Evolutionary conservation across 1,284 basidiomycete species (phyloP), one percentile per base, ranked within the genome.

Genomic region (Irpex sp.): DNA sequence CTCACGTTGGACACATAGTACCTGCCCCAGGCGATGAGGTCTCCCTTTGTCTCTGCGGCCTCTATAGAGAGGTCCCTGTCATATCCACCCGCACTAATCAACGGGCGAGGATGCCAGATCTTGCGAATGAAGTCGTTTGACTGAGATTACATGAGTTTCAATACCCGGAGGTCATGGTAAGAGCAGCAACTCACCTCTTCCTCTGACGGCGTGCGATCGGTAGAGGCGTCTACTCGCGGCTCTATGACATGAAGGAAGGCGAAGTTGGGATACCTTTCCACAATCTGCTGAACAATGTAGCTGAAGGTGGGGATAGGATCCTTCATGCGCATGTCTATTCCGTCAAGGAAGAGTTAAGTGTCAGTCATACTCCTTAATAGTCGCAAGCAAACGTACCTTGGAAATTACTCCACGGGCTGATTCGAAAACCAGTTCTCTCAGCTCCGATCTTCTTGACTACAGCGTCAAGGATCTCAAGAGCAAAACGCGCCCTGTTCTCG

Each of bases 191-290:
- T 2, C 60, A 66, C 62, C 61, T 66, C 65, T 44, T 61, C 62
- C 56, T 64, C 65, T 19, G 59, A 21, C 44, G 62, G 36, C 57
- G 68, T 62, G 15, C 67, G 66, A 2, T 67, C 65, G 9, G 17
- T 70, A 52, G 64, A 59, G 66, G 70, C 5, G 40, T 58, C 0
- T 15, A 75, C 70, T 15, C 76, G 69, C 0, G 77, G 74, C 68
- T 83, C 80, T 48, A 82, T 73, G 40, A 78, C 72, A 71, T 85
- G 84, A 19, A 89, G 66, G 69, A 87, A 89, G 0, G 84, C 84
- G 8, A 89, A 72, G 34, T 78, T 69, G 15, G 84, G 81, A 67
- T 77, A 76, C 4, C 72, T 68, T 52, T 76, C 59, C 59, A 72
- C 73, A 21, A 0, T 47, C 7, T 47, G 11, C 40, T 47, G 13